Conservation (phyloP, 129 eudicot genomes). For the Oenanthe sinensis region DNA sequence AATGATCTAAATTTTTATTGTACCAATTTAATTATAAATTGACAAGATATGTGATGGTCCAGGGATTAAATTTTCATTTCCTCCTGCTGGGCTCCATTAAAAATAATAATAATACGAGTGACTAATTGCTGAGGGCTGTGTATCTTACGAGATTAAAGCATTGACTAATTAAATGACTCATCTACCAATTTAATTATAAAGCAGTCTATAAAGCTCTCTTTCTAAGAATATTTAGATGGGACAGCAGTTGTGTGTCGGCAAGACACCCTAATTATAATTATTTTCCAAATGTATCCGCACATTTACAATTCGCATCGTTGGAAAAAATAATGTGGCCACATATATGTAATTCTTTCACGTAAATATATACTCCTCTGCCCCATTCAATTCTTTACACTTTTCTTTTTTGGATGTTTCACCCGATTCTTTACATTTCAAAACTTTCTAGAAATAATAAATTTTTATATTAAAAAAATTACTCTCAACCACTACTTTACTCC, state of each 20-base stretch:
- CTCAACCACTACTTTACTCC: no score
- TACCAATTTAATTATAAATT: background rate
- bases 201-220: background rate
- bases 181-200: background rate
- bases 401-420: no score
- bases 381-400: no score
- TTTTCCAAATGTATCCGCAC: background rate
- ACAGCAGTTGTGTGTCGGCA: slow-evolving; percentile 5
- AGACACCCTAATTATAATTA: background rate
- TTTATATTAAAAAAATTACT: no score
- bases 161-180: background rate
- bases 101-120: background rate
- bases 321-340: no score
- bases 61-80: background rate
- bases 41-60: background rate
- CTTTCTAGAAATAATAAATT: no score
- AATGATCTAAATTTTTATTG: background rate
- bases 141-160: background rate
- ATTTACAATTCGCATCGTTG: no score
- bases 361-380: no score
- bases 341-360: no score
- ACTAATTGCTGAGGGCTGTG: background rate
- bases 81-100: background rate
- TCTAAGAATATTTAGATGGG: background rate
- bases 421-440: no score